phyloP scores from a whole-genome alignment of 2,329 filamentous ascomycete species.

The Aureobasidium sp. region DNA sequence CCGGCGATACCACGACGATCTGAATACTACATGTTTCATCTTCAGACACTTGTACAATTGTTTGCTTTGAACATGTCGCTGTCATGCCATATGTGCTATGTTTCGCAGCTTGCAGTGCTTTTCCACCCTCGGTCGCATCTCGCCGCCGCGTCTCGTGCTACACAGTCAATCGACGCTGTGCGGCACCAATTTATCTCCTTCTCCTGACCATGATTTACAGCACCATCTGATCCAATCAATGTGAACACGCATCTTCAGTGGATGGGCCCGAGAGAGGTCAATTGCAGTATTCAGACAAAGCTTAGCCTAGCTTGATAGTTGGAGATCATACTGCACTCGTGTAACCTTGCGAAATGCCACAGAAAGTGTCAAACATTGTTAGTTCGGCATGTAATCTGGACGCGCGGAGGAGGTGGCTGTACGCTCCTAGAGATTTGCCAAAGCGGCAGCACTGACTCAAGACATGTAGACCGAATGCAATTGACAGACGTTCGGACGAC shows the following conservation, averaged over 20 bases:
- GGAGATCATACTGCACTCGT: not conserved
- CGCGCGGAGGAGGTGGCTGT: constrained; percentile 1
- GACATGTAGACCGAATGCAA: not conserved
- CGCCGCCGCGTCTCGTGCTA: not conserved
- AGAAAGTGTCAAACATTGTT: not conserved
- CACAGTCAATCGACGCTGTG: not conserved
- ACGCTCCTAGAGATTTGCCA: not conserved
- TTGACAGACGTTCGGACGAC: not conserved
- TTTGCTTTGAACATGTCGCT: not conserved
- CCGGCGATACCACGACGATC: constrained; percentile 7
- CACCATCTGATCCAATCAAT: constrained; percentile 2
- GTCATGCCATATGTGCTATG: not conserved
- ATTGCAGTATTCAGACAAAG: not conserved
- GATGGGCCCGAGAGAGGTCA: not conserved
- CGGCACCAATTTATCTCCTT: constrained; percentile 6
- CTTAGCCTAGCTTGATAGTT: constrained; percentile 5
- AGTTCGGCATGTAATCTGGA: not conserved
- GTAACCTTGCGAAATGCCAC: not conserved
- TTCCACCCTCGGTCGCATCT: no score
- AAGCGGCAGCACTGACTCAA: not conserved
- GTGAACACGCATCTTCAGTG: not conserved
- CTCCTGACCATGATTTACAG: not conserved
- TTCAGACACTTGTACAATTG: constrained; percentile 1
- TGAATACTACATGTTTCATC: constrained; percentile 8
- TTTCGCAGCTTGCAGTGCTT: not conserved